phyloP scores from a whole-genome alignment of 2,329 filamentous ascomycete species.

The Didymella glomerata region DNA sequence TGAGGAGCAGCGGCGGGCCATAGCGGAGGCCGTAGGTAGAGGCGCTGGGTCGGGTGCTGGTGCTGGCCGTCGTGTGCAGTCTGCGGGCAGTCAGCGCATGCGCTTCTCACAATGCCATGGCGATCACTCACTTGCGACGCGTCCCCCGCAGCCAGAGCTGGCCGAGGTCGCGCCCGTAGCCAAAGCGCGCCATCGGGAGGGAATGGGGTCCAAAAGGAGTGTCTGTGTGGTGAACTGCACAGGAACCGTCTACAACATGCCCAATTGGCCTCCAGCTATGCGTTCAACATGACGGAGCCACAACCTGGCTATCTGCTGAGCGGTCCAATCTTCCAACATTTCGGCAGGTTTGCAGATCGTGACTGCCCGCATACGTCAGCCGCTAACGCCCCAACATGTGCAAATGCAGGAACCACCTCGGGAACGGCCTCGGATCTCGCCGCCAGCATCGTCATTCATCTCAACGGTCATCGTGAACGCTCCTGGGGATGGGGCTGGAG shows the following conservation, averaged over 20 bases:
- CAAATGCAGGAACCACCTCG: constrained; percentile 20
- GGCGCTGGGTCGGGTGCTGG: constrained; percentile 22
- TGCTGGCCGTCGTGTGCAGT: constrained; percentile 31
- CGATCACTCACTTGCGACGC: constrained; percentile 38
- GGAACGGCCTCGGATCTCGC: not conserved
- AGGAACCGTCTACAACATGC: constrained; percentile 15
- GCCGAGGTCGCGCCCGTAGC: constrained; percentile 36
- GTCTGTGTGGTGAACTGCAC: constrained; percentile 11
- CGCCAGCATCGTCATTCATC: not conserved
- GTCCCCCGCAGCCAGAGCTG: constrained; percentile 40
- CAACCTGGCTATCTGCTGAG: not conserved
- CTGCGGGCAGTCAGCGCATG: constrained; percentile 28
- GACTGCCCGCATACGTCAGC: constrained; percentile 11
- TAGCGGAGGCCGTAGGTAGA: constrained; percentile 36
- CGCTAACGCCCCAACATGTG: constrained; percentile 15
- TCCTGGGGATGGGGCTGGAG: not conserved
- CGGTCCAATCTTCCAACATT: constrained; percentile 7
- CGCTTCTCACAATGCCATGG: not conserved
- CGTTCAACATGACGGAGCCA: constrained; percentile 40
- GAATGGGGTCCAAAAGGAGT: constrained; percentile 1
- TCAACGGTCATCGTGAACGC: constrained; percentile 4
- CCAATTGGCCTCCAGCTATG: constrained; percentile 33
- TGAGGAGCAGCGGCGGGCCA: constrained; percentile 40
- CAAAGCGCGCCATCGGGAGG: constrained; percentile 37
- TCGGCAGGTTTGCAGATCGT: constrained; percentile 16